These are phyloP conservation scores for Claviceps lovelessii DNA, from an alignment of 2,329 filamentous ascomycete genomes.

Conservation along the genomic window DNA sequence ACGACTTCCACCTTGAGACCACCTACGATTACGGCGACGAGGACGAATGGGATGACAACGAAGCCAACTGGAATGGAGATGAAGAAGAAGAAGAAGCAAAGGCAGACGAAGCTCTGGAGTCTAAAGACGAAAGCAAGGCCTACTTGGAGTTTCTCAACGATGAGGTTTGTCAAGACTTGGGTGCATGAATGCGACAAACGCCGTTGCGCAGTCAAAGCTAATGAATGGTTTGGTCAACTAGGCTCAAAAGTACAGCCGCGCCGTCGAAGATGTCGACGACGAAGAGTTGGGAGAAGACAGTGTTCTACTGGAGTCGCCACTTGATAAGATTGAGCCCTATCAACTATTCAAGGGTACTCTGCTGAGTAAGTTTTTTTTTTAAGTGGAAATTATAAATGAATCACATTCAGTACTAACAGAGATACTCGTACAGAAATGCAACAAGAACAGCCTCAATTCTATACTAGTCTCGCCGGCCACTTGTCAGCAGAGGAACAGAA, in stretches of 20 bases:
- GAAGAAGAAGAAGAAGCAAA: conserved; percentile 59
- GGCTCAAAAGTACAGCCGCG: conserved; percentile 70
- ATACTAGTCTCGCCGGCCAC: conserved; percentile 63
- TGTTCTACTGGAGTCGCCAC: conserved; percentile 77
- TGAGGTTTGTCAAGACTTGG: conserved; percentile 45
- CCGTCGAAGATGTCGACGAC: conserved; percentile 56
- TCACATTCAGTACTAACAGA: neutral
- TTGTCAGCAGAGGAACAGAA: conserved; percentile 68
- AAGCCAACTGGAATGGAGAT: conserved; percentile 59
- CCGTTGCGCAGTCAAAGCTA: neutral
- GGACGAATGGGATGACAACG: conserved; percentile 72
- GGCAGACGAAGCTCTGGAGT: conserved; percentile 49
- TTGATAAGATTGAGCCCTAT: conserved; percentile 94
- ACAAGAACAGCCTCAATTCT: conserved; percentile 81
- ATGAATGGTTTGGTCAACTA: conserved; percentile 16
- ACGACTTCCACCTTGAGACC: conserved; percentile 63
- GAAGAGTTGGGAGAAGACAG: conserved; percentile 90
- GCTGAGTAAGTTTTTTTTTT: conserved; percentile 48
- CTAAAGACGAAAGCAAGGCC: conserved; percentile 79
- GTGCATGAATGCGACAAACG: neutral
- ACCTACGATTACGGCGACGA: conserved; percentile 54
- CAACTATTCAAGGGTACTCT: conserved; percentile 72
- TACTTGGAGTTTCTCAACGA: conserved; percentile 94
- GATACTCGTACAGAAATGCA: conserved; percentile 51
- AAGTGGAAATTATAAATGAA: neutral